These are phyloP conservation scores for Citeromyces matritensis DNA, from an alignment of 805 yeast species.

Conservation along the genomic window DNA sequence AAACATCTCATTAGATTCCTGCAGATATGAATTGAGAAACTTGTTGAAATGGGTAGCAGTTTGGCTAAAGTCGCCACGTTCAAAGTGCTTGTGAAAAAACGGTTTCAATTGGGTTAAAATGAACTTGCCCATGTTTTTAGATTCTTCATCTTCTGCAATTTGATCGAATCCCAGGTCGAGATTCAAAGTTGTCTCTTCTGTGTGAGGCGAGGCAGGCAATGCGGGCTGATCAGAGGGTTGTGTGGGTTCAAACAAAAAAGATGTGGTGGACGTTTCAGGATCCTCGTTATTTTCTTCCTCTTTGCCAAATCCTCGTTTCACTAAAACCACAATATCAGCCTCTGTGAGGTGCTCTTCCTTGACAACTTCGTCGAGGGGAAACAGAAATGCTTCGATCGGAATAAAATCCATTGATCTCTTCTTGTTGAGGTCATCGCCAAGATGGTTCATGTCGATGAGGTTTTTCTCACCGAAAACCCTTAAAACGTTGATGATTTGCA, in stretches of 20 bases:
- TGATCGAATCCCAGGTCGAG: constrained; percentile 1
- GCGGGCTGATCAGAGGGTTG: not conserved
- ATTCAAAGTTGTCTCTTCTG: not conserved
- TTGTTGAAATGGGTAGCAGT: constrained; percentile 1
- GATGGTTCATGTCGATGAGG: constrained; percentile 4
- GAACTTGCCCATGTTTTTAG: constrained; percentile 1
- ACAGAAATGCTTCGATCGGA: constrained; percentile 14
- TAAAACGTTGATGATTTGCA: constrained; percentile 8
- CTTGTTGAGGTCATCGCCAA: constrained; percentile 3
- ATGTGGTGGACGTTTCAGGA: not conserved
- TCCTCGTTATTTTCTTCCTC: not conserved
- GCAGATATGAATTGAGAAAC: constrained; percentile 2
- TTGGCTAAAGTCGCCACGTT: not conserved
- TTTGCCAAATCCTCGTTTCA: constrained; percentile 7
- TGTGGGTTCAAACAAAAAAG: not conserved
- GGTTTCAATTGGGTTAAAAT: constrained; percentile 2
- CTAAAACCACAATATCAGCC: constrained; percentile 15
- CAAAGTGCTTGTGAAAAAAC: constrained; percentile 1
- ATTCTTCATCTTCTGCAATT: constrained; percentile 2
- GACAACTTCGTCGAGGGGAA: constrained; percentile 20
- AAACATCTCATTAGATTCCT: constrained; percentile 3
- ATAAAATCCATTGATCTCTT: constrained; percentile 3
- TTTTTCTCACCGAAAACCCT: constrained; percentile 7
- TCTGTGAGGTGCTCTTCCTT: constrained; percentile 15
- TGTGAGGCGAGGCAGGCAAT: not conserved